Percentiles rank a stretch among this genome's conserved stretches.
Evolutionary conservation across 306 rosid species (phyloP).

Genomic region (Lithocarpus polystachyus): DNA sequence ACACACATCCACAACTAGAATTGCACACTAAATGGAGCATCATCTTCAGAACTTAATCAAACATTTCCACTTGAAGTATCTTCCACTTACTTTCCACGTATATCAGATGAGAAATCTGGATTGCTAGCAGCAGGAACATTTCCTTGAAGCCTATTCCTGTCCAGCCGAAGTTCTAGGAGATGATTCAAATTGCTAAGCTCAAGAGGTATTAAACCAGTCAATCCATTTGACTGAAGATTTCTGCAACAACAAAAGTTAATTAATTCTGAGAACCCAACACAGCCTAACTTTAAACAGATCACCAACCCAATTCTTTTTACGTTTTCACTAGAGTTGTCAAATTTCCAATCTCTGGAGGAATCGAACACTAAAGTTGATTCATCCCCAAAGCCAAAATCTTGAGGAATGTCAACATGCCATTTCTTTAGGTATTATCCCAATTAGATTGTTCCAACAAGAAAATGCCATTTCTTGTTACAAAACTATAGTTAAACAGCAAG

Average conservation of each 20-base stretch:
- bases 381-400: constrained; percentile 78
- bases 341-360: constrained; percentile 85
- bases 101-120: constrained; percentile 31
- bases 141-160: constrained; percentile 90
- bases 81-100: constrained; percentile 62
- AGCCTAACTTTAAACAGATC: background rate
- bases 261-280: constrained; percentile 19
- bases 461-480: too few species aligned
- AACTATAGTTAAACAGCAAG: background rate
- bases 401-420: constrained; percentile 58
- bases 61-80: constrained; percentile 14
- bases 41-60: background rate
- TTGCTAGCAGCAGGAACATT: constrained; percentile 54
- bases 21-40: background rate
- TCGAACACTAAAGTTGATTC: constrained; percentile 74
- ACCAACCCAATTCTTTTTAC: constrained; percentile 37
- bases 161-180: constrained; percentile 77
- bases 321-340: constrained; percentile 53
- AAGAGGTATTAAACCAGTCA: constrained; percentile 67
- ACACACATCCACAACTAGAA: background rate
- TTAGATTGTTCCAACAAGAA: constrained; percentile 70
- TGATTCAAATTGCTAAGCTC: constrained; percentile 69
- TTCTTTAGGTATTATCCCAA: constrained; percentile 81
- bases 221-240: constrained; percentile 75
- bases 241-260: constrained; percentile 45